Conservation (phyloP, 1,284 basidiomycete species). For the Mycena sp. region DNA sequence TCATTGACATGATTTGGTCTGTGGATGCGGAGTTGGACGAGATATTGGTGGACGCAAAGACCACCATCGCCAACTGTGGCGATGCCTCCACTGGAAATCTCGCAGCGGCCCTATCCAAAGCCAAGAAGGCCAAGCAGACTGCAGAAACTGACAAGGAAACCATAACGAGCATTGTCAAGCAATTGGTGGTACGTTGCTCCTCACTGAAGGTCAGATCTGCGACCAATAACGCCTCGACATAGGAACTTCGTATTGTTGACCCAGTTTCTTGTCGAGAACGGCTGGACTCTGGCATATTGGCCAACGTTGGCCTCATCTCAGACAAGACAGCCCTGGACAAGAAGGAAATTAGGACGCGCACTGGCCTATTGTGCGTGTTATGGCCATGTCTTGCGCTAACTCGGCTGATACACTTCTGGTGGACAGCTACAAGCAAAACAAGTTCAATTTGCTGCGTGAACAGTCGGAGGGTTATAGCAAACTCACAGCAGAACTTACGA, state of each 20-base stretch:
- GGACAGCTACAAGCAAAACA: constrained; percentile 94
- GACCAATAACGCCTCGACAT: constrained; percentile 19
- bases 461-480: constrained; percentile 98
- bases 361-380: constrained; percentile 77
- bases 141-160: constrained; percentile 71
- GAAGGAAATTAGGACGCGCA: constrained; percentile 81
- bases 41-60: constrained; percentile 64
- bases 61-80: constrained; percentile 44
- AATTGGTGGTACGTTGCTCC: constrained; percentile 66
- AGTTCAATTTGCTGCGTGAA: constrained; percentile 97
- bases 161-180: constrained; percentile 66
- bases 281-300: constrained; percentile 70
- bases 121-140: constrained; percentile 56
- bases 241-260: constrained; percentile 67
- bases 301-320: constrained; percentile 67
- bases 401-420: neutral
- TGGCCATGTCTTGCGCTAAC: neutral
- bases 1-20: constrained; percentile 84
- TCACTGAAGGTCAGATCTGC: neutral
- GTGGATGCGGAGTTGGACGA: constrained; percentile 82
- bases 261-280: constrained; percentile 73
- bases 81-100: constrained; percentile 41
- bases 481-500: constrained; percentile 86
- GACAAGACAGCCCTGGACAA: constrained; percentile 72
- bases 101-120: constrained; percentile 44